Percentiles rank a stretch among this genome's conserved stretches.
These are phyloP conservation scores for Beta macrorhiza DNA, from an alignment of 179 eudicot species.

Conservation along the genomic window DNA sequence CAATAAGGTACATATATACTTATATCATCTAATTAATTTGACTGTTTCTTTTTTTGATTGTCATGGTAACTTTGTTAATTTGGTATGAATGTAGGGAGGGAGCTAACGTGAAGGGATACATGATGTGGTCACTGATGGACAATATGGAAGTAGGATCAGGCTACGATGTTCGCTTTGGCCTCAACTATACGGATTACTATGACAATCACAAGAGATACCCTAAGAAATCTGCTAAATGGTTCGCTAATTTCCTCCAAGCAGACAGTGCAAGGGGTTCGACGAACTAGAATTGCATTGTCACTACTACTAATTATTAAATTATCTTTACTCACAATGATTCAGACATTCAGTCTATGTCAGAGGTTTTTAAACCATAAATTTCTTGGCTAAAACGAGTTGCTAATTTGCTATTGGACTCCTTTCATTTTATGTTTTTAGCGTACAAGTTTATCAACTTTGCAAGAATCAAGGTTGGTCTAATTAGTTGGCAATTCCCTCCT, in stretches of 20 bases:
- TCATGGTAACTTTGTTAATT: no score
- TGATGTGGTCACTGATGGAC: constrained; percentile 23
- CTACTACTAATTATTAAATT: no score
- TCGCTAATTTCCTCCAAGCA: background rate
- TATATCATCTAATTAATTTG: background rate
- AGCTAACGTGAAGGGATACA: constrained; percentile 19
- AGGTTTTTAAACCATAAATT: no score
- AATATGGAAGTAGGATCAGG: constrained; percentile 25
- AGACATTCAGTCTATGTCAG: no score
- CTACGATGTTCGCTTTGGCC: constrained; percentile 19
- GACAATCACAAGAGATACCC: constrained; percentile 13
- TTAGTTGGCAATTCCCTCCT: no score
- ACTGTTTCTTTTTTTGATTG: background rate
- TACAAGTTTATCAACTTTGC: no score
- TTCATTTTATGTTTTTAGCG: no score
- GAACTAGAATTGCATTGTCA: background rate
- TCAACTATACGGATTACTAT: background rate
- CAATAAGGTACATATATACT: background rate
- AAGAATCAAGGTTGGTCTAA: no score
- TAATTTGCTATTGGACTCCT: no score
- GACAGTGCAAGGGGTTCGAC: background rate
- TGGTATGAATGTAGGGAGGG: constrained; percentile 11
- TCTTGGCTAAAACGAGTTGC: no score
- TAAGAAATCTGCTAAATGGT: constrained; percentile 12
- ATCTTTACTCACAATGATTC: no score